Base-by-base conservation (phyloP, 495 filamentous ascomycete genomes). In the Cairneyella variabilis region DNA sequence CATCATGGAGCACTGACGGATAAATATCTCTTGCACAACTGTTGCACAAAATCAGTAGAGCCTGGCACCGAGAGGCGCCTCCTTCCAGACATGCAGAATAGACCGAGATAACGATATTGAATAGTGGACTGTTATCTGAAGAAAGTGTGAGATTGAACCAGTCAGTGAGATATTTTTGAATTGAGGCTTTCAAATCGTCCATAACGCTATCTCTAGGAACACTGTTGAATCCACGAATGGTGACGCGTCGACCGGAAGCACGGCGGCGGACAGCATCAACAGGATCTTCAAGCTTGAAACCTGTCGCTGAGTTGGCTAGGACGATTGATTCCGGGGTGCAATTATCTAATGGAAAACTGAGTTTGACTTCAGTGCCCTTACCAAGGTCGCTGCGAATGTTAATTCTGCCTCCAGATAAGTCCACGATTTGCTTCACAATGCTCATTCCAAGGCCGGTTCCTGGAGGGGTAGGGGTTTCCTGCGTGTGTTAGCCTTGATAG, bases 371-470 rank as follows among this genome's bases (percentile, higher is more conserved):
- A 7, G 58, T 62, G 5, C 59, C 59, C 14, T 36, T 42, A 9
- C 48, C 48, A 7, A 37, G 34, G 2, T 58, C 51, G 34, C 59
- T 62, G 5, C 34, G 45, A 21, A 90, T 71, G 9, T 78, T 71
- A 32, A 90, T 77, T 3, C 69, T 66, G 0, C 86, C 83, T 11
- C 73, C 72, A 3, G 89, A 71, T 21, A 72, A 74, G 21, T 69
- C 71, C 3, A 87, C 73, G 5, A 90, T 75, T 48, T 87, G 81
- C 25, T 77, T 76, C 0, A 88, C 82, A 39, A 90, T 82, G 37
- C 77, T 80, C 39, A 90, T 73, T 0, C 86, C 85, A 1, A 89
- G 71, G 0, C 88, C 88, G 5, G 51, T 54, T 34, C 56, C 56
- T 32, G 56, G 51, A 9, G 51, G 39, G 6, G 46, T 50, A 0